Percentiles rank a stretch among this genome's conserved stretches.
Conservation (phyloP, 2,329 filamentous ascomycete species). For the Aureobasidium vineae region DNA sequence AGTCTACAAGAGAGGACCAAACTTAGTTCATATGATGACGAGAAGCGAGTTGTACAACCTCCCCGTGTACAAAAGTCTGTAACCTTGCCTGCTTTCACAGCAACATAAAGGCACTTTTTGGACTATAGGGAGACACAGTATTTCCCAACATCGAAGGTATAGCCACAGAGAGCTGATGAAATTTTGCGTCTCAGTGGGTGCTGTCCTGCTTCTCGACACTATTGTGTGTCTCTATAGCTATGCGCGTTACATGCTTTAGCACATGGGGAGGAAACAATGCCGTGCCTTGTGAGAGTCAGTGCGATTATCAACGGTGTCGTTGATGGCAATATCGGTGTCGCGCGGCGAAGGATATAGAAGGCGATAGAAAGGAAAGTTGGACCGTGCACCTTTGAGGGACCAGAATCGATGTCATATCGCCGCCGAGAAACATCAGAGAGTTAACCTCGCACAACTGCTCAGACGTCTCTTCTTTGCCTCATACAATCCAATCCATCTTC, state of each 20-base stretch:
- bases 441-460: neutral
- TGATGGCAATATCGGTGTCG: too few species aligned
- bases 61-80: too few species aligned
- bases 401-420: conserved; percentile 17
- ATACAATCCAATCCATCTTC: conserved; percentile 1
- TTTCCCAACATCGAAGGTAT: too few species aligned
- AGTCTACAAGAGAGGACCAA: neutral
- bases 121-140: too few species aligned
- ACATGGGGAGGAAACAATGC: neutral
- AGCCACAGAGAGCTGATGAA: too few species aligned
- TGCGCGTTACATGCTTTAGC: too few species aligned
- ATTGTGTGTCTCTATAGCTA: too few species aligned
- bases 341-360: too few species aligned
- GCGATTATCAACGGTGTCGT: neutral
- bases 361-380: neutral
- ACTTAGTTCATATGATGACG: neutral
- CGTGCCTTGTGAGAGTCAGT: neutral
- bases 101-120: too few species aligned
- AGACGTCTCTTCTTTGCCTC: conserved; percentile 17
- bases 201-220: too few species aligned
- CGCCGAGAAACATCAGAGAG: conserved; percentile 11
- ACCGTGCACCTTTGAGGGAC: neutral
- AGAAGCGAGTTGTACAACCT: neutral
- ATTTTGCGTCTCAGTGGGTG: too few species aligned
- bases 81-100: too few species aligned